Evolutionary conservation across 177 flowering plant species (phyloP), one percentile per base, ranked within the genome.

Genomic region (Vitis hybrid): DNA sequence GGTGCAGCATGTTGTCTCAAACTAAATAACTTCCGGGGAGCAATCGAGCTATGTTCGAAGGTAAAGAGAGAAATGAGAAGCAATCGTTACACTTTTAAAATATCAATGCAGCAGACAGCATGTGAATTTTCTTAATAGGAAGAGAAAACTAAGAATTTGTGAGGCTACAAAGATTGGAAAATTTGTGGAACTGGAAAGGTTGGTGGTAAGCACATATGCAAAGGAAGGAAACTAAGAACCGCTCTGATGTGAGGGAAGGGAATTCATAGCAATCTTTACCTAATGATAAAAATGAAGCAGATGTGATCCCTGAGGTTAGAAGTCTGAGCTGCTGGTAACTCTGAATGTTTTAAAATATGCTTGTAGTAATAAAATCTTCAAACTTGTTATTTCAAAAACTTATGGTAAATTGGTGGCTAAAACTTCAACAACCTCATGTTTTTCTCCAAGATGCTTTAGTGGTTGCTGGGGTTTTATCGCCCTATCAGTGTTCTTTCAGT

Each of bases 1-100:
- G 76, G 76, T 77, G 92, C 93, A 58, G 97, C 93, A 45, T 87
- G 92, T 76, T 66, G 84, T 73, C 86, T 87, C 59, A 88, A 87
- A 73, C 79, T 85, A 48, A 82, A 83, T 63, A 79, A 89, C 31
- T 89, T 77, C 69, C 71, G 56, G 20, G 89, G 60, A 73, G 90
- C 85, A 59, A 82, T 86, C 66, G 72, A 72, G 66, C 69, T 88
- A 65, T 87, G 92, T 79, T 87, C 97, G n/a, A 82, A 88, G 96
- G 97, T 89, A 39, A 29, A 39, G 48, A 39, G 50, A 62, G 26
- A 10, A 31, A 18, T 7, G 2, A 20, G 54, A 61, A 29, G 51
- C 31, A 15, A 26, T 16, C 8, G 20, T 3, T 48, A 66, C 51
- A 45, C 56, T 20, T 66, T 22, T 29, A 19, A 6, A 39, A 16